phyloP scores from a whole-genome alignment of 495 filamentous ascomycete species.

The Penicillium bovifimosum region DNA sequence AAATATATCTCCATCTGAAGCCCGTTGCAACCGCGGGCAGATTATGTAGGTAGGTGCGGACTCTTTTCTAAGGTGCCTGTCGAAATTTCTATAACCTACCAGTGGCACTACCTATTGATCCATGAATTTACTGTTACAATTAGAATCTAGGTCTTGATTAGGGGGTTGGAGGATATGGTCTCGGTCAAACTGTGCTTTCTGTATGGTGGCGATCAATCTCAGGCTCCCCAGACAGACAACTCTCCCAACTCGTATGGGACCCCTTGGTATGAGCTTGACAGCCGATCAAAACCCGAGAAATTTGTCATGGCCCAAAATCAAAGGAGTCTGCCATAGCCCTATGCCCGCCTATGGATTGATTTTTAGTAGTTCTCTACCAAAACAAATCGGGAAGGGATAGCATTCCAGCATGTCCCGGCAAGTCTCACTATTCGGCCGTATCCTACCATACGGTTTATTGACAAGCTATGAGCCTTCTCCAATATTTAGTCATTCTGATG shows the following conservation, averaged over 20 bases:
- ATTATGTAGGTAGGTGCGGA: no score
- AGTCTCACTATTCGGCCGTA: conserved; percentile 1
- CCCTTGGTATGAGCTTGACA: conserved; percentile 21
- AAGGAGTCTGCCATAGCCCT: conserved; percentile 7
- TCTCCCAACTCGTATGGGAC: background rate
- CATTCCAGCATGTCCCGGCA: conserved; percentile 15
- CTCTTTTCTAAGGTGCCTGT: no score
- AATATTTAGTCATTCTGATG: background rate
- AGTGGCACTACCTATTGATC: no score
- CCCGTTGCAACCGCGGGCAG: no score
- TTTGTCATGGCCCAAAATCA: conserved; percentile 9
- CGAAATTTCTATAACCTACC: no score
- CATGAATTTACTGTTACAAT: no score
- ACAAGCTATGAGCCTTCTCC: background rate
- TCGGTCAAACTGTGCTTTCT: background rate
- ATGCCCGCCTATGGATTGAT: conserved; percentile 13
- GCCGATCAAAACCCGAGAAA: conserved; percentile 7
- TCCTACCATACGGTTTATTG: background rate
- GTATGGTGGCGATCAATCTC: background rate
- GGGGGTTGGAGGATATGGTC: background rate
- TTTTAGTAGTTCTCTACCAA: no score
- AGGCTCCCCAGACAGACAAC: background rate
- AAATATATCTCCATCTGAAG: no score
- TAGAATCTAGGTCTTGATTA: background rate
- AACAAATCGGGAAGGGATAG: conserved; percentile 24